Base-by-base conservation (phyloP, 495 filamentous ascomycete species). In the Hypoxylon fragiforme region DNA sequence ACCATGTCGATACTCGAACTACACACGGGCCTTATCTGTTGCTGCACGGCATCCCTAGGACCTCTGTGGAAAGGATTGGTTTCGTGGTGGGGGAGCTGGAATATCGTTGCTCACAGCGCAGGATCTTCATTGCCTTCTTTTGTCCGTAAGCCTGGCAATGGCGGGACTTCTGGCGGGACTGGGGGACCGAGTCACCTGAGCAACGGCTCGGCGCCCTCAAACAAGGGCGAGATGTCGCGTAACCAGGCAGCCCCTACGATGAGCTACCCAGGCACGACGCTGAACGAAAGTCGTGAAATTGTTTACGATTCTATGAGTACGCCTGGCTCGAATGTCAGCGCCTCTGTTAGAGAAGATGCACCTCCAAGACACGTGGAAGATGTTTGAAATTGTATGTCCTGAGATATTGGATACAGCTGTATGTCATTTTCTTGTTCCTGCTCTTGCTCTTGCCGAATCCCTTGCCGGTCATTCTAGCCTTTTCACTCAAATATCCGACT, bases 11-110 rank as follows among this genome's bases (percentile, higher is more conserved):
- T 71, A n/a, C 44, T 73, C 42, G 70, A 73, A 49, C 62, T 72
- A 43, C 67, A 73, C 59, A 71, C 62, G 14, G 70, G 70, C n/a
- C 62, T 73, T 40, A 65, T 70, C 35, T 73, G 70, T 46, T 64
- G 57, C 11, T 69, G 68, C 37, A 60, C 48, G 2, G 63, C 65
- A 2, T 53, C 64, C 1, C 38, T 70, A 8, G 64, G 58, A 2
- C 67, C 66, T 6, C 53, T 69, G 1, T 59, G 59, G 59, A 57
- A 58, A 15, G 49, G 49, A n/a, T 44, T 38, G 3, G 28, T 62
- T 18, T 45, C 31, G 26, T 48, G 44, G 26, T 57, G 47, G 53
- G 35, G 34, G 11, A 54, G 54, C 19, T 62, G 59, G 53, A 44
- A 37, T 5, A 50, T 22, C 11, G 35, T 13, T 18, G 6, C 13